Evolutionary conservation across 805 yeast genomes (phyloP).

Genomic region (Saccharomycopsis fibuligera): DNA sequence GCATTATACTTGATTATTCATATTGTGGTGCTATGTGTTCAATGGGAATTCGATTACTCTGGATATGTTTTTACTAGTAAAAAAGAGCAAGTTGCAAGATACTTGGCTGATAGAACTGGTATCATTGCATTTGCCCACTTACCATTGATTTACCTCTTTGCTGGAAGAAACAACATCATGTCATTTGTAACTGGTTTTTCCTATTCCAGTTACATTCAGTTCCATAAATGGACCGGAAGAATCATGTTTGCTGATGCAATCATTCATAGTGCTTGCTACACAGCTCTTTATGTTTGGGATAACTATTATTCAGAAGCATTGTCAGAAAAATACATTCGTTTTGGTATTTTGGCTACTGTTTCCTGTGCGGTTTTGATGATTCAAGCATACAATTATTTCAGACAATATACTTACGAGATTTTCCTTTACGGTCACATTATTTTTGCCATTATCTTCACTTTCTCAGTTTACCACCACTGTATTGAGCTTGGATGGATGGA

Average conservation of each 20-base stretch:
- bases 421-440: slow-evolving; percentile 54
- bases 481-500: slow-evolving; percentile 42
- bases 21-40: neutral
- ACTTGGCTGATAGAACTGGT: slow-evolving; percentile 49
- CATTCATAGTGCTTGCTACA: slow-evolving; percentile 54
- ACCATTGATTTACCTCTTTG: slow-evolving; percentile 57
- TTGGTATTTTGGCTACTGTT: slow-evolving; percentile 42
- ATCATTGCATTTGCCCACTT: slow-evolving; percentile 43
- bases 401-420: slow-evolving; percentile 52
- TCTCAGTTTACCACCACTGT: slow-evolving; percentile 55
- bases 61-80: slow-evolving; percentile 22
- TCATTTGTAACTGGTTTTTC: slow-evolving; percentile 56
- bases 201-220: slow-evolving; percentile 49
- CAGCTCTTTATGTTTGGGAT: slow-evolving; percentile 30
- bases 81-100: neutral
- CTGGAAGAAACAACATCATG: slow-evolving; percentile 68
- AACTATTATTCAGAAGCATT: slow-evolving; percentile 22
- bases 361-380: slow-evolving; percentile 38
- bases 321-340: slow-evolving; percentile 40
- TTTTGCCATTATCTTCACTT: slow-evolving; percentile 46
- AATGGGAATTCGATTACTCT: slow-evolving; percentile 26
- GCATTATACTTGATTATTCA: slow-evolving; percentile 2
- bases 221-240: slow-evolving; percentile 65
- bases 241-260: slow-evolving; percentile 41
- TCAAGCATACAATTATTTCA: slow-evolving; percentile 45